A percentile compares a stretch with the other conserved stretches of the same genome.
These are phyloP conservation scores for Kodamaea plutei DNA, from an alignment of 1,139 yeast genomes.

Conservation along the genomic window DNA sequence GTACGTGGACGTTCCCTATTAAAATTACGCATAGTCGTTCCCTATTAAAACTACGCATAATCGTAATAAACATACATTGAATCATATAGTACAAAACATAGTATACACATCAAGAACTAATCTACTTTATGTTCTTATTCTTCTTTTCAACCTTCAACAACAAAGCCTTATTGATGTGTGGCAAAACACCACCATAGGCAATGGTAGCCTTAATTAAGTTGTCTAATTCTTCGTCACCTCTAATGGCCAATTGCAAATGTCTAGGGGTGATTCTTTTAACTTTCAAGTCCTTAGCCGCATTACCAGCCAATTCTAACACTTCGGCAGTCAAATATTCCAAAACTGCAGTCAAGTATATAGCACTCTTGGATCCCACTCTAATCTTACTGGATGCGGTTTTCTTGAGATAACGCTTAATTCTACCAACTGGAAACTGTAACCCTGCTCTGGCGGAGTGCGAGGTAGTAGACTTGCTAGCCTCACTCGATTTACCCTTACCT, in stretches of 20 bases:
- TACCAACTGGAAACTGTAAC: constrained; percentile 96
- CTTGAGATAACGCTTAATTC: constrained; percentile 94
- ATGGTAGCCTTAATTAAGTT: constrained; percentile 94
- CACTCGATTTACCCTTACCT: constrained; percentile 90
- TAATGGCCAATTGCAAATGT: constrained; percentile 95
- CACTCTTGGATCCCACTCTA: constrained; percentile 97
- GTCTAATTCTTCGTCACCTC: constrained; percentile 99
- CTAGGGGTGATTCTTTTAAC: constrained; percentile 99
- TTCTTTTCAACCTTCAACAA: constrained; percentile 89
- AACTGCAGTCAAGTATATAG: constrained; percentile 95
- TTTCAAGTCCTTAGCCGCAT: constrained; percentile 97
- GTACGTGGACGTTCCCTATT: too few species aligned
- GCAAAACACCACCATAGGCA: constrained; percentile 99
- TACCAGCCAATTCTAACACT: constrained; percentile 97
- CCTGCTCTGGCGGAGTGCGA: constrained; percentile 98
- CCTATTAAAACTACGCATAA: too few species aligned
- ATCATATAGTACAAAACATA: constrained; percentile 15
- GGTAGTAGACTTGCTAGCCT: constrained; percentile 58
- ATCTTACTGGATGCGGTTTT: constrained; percentile 87
- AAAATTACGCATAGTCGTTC: too few species aligned
- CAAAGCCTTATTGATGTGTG: constrained; percentile 93
- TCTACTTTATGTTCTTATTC: constrained; percentile 43
- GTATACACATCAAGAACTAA: constrained; percentile 7
- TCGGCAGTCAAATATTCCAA: constrained; percentile 97
- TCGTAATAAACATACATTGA: background rate